Evolutionary conservation across 1,284 basidiomycete species (phyloP).

Genomic region (Austroboletus novae-zelandiae): DNA sequence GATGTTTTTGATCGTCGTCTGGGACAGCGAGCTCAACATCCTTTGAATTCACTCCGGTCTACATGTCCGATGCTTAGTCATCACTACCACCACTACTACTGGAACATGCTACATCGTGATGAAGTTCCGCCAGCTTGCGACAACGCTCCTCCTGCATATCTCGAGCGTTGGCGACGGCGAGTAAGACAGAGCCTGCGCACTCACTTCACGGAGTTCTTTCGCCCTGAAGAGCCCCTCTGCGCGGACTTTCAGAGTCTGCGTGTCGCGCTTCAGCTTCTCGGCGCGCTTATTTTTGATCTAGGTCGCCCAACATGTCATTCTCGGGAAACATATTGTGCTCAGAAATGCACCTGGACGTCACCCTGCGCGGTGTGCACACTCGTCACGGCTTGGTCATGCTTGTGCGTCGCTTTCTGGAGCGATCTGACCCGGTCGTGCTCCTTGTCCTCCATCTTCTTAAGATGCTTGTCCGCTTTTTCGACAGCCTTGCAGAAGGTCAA

Average conservation of each 20-base stretch:
- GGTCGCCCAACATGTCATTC: not conserved
- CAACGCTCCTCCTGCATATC: conserved; percentile 18
- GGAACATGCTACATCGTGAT: not conserved
- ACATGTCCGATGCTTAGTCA: conserved; percentile 27
- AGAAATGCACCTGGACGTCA: conserved; percentile 41
- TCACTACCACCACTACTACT: not conserved
- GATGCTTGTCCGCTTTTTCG: conserved; percentile 41
- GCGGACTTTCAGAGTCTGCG: conserved; percentile 7
- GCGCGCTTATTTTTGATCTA: conserved; percentile 23
- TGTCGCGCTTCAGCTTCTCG: conserved; percentile 10
- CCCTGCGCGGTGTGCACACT: conserved; percentile 43
- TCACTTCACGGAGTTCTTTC: conserved; percentile 28
- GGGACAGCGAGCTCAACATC: conserved; percentile 20
- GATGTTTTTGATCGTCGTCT: conserved; percentile 20
- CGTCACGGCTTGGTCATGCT: conserved; percentile 47
- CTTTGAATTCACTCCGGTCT: not conserved
- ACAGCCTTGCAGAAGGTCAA: conserved; percentile 35
- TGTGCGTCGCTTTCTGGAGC: conserved; percentile 47
- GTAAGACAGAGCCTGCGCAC: not conserved
- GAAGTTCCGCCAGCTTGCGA: conserved; percentile 17
- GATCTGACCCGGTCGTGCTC: conserved; percentile 45
- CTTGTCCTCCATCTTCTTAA: conserved; percentile 47
- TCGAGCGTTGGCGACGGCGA: not conserved
- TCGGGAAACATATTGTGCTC: not conserved
- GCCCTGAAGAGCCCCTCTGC: conserved; percentile 17